Evolutionary conservation across 208 protist species (phyloP), one percentile per base, ranked within the genome.

Genomic region (Wallacemonas rigidus): DNA sequence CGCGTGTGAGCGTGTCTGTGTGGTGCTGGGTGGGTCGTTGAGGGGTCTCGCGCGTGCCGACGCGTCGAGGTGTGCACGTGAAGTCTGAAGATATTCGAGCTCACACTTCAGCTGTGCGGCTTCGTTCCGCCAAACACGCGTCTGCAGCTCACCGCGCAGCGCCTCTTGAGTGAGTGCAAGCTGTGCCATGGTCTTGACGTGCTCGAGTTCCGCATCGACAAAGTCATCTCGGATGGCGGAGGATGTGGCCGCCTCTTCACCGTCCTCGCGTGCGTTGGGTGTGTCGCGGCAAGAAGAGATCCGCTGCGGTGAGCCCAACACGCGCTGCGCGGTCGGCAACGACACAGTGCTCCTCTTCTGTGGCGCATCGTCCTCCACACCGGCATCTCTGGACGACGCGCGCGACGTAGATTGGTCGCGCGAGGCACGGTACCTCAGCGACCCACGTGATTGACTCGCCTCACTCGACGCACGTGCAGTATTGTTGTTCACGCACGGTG

Each of bases 161-260:
- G 60, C 60, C 62, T 88, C 75, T 58, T 90, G 85, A n/a, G 70
- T 69, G 26, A 90, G 60, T 9, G 77, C 74, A 11, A 86, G 70
- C 50, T 76, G 79, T 3, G 74, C 74, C 26, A 84, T 67, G 1
- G 80, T 74, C 55, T 77, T 74, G 39, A 83, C 76, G 55, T 88
- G 69, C 17, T 77, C 65, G 39, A 86, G 65, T 70, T 88, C 82
- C 45, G 73, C 78, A 2, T 57, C 56, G 43, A 91, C 58, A 39
- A 78, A 26, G 26, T 26, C 0, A 26, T 26, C 26, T 0, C 26
- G 26, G 26, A 26, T 26, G 26, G 26, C 26, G 26, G 26, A 26
- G 26, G 26, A 26, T 26, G 26, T 26, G 26, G 26, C 26, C 26
- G 26, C 26, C 26, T 26, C 26, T 26, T 26, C 26, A 26, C 26